These are phyloP conservation scores for Suillus americanus DNA, from an alignment of 768 basidiomycete species.

Conservation along the genomic window DNA sequence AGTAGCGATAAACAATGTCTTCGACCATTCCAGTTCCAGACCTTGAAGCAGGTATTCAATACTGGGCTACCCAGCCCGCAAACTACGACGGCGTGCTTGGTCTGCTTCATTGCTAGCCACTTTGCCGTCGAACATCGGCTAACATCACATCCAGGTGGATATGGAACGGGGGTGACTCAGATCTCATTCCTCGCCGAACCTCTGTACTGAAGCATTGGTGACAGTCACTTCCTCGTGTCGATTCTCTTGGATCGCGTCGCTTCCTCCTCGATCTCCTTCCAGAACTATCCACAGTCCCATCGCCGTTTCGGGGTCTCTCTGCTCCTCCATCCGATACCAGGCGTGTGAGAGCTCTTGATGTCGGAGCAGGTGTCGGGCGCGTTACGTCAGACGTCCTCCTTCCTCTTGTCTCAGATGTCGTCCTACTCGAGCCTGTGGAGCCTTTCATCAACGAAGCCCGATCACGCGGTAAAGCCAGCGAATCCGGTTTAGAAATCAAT, in stretches of 20 bases:
- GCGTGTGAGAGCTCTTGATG: conserved; percentile 79
- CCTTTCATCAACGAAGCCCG: conserved; percentile 75
- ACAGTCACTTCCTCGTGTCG: conserved; percentile 88
- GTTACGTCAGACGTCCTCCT: conserved; percentile 88
- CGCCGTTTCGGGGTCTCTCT: conserved; percentile 59
- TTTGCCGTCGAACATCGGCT: conserved; percentile 34
- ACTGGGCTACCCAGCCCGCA: conserved; percentile 84
- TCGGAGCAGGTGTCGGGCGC: conserved; percentile 92
- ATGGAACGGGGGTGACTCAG: conserved; percentile 50
- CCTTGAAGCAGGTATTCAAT: conserved; percentile 75
- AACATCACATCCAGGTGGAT: conserved; percentile 38
- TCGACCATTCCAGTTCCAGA: conserved; percentile 44
- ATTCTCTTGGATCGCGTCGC: conserved; percentile 86
- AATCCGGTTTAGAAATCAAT: conserved; percentile 33
- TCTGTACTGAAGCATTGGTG: conserved; percentile 3
- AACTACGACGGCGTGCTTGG: conserved; percentile 88
- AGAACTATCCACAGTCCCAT: conserved; percentile 73
- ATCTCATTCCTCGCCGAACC: conserved; percentile 10
- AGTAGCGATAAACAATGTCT: conserved; percentile 7
- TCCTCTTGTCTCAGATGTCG: conserved; percentile 84
- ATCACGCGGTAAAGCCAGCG: conserved; percentile 32
- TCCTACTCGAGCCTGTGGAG: conserved; percentile 86
- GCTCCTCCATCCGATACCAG: conserved; percentile 25
- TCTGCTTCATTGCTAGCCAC: conserved; percentile 21
- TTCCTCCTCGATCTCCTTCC: conserved; percentile 84